These are phyloP conservation scores for Cenchrus purpureus DNA, from an alignment of 176 grass and related monocot species.

Conservation along the genomic window DNA sequence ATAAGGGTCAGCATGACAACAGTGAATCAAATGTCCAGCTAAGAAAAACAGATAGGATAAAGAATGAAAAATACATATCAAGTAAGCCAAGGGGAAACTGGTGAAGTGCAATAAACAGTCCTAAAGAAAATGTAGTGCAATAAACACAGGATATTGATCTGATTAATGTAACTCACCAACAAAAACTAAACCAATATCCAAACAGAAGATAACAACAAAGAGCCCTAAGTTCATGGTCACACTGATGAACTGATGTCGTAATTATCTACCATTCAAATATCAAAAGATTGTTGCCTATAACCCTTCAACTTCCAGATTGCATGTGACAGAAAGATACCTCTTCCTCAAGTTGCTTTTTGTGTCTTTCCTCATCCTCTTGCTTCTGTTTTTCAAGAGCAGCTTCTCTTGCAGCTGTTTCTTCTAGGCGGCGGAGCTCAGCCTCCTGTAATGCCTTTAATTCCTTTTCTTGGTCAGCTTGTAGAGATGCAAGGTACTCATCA, in stretches of 20 bases:
- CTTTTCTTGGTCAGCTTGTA: slow-evolving; percentile 97
- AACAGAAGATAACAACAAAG: slow-evolving; percentile 28
- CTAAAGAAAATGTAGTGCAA: too few species aligned
- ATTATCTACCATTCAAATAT: slow-evolving; percentile 38
- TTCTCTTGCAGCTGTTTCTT: slow-evolving; percentile 66
- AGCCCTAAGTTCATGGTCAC: slow-evolving; percentile 15
- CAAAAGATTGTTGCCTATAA: slow-evolving; percentile 24
- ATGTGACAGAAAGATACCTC: slow-evolving; percentile 62
- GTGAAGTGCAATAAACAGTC: not conserved
- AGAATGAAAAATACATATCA: slow-evolving; percentile 6
- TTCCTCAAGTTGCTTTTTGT: slow-evolving; percentile 81
- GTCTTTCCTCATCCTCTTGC: slow-evolving; percentile 74
- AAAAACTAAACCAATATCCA: slow-evolving; percentile 10
- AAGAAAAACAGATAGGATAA: slow-evolving; percentile 2
- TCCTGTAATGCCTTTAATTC: slow-evolving; percentile 78
- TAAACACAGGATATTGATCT: slow-evolving; percentile 1
- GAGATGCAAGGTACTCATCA: slow-evolving; percentile 89
- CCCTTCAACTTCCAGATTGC: slow-evolving; percentile 25
- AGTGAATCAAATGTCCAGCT: not conserved
- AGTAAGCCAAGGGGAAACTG: not conserved
- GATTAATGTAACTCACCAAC: not conserved
- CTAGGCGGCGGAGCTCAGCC: slow-evolving; percentile 57
- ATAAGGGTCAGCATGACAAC: slow-evolving; percentile 22
- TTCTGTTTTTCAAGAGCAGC: slow-evolving; percentile 67
- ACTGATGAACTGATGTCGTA: slow-evolving; percentile 2